Percentiles rank a stretch among this genome's conserved stretches.
Conservation (phyloP, 148 eudicot species). For the Rhododendron williamsianum region DNA sequence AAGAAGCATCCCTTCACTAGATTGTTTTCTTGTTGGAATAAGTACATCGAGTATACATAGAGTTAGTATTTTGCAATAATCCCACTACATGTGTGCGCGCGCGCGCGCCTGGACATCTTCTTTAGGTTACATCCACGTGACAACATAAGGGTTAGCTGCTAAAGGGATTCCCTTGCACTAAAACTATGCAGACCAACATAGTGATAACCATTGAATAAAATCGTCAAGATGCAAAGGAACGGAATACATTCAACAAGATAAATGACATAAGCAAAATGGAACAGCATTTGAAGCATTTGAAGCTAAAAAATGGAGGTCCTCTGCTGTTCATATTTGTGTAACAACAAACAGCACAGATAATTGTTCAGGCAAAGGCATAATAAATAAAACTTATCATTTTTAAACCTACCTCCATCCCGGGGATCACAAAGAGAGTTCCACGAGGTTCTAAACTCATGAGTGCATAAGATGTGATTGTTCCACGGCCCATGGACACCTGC, state of each 20-base stretch:
- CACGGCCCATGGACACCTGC: constrained; percentile 92
- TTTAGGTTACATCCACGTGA: background rate
- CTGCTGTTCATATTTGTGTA: background rate
- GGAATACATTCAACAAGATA: background rate
- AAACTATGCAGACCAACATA: background rate
- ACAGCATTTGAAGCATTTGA: background rate
- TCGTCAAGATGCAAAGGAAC: background rate
- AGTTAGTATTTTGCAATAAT: background rate
- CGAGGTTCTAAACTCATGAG: constrained; percentile 93
- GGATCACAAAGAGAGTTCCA: constrained; percentile 80
- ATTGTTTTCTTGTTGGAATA: background rate
- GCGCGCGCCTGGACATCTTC: background rate
- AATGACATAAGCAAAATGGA: background rate
- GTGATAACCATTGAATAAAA: background rate
- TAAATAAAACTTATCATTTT: background rate
- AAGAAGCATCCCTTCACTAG: background rate
- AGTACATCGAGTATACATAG: background rate
- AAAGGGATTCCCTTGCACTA: background rate
- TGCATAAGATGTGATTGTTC: constrained; percentile 76
- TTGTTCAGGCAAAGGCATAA: background rate
- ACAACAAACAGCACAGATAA: background rate
- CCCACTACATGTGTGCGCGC: background rate
- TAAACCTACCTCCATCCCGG: constrained; percentile 79
- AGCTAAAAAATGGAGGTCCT: constrained; percentile 2
- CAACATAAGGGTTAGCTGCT: background rate